These are phyloP conservation scores for Trichoderma reesei DNA, from an alignment of 495 filamentous ascomycete species.

Conservation along the genomic window DNA sequence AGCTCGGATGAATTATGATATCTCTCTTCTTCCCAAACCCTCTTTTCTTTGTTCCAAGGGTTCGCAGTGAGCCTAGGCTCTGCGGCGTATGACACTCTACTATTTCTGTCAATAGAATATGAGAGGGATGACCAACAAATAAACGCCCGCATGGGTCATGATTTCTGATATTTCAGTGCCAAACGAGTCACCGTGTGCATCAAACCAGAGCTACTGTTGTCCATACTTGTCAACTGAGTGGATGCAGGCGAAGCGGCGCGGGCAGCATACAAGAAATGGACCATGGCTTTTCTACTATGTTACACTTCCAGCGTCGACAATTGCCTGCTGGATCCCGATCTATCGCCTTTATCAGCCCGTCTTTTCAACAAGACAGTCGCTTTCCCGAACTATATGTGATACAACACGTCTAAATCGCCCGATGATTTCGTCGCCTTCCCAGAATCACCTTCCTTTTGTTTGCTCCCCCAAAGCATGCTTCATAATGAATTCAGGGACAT, in stretches of 20 bases:
- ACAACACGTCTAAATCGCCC: not conserved
- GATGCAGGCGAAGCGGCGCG: too few relatives aligned
- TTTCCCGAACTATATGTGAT: not conserved
- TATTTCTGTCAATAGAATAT: not conserved
- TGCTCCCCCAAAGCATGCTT: too few relatives aligned
- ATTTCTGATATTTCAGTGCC: not conserved
- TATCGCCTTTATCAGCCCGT: not conserved
- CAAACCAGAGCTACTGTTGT: too few relatives aligned
- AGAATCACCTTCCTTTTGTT: too few relatives aligned
- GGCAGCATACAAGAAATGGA: too few relatives aligned
- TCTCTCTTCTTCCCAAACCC: not conserved
- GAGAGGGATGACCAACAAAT: conserved; percentile 3
- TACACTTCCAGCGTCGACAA: not conserved
- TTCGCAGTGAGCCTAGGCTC: not conserved
- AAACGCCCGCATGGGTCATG: not conserved
- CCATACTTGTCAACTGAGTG: too few relatives aligned
- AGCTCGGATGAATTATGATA: not conserved
- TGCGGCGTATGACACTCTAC: not conserved
- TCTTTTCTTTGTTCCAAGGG: too few relatives aligned
- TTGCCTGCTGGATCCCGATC: not conserved
- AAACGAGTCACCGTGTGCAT: not conserved
- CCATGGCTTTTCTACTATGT: too few relatives aligned
- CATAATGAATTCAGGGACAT: too few relatives aligned
- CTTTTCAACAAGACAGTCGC: too few relatives aligned
- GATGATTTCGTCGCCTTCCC: too few relatives aligned